phyloP scores from a whole-genome alignment of 2,329 filamentous ascomycete species.

The Penicillium palitans region DNA sequence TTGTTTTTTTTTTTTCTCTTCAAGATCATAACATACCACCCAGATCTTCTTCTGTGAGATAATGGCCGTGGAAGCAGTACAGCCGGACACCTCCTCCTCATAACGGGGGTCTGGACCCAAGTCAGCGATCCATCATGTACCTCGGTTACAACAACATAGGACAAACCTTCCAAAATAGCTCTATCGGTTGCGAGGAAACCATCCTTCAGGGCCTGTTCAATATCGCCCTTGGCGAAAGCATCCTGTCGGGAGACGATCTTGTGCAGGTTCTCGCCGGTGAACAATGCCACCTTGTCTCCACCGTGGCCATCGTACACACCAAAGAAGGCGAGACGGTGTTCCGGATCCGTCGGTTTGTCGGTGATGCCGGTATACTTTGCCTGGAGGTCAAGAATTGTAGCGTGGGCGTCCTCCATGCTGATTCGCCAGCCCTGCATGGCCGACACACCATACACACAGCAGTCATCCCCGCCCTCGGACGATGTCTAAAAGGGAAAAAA shows the following conservation, averaged over 20 bases:
- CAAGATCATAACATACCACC: slow-evolving; percentile 67
- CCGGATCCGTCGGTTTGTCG: slow-evolving; percentile 62
- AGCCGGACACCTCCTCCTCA: slow-evolving; percentile 96
- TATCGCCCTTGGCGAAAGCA: slow-evolving; percentile 84
- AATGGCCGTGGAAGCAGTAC: slow-evolving; percentile 88
- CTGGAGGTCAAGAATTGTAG: slow-evolving; percentile 82
- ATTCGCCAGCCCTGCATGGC: slow-evolving; percentile 99
- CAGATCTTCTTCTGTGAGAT: slow-evolving; percentile 91
- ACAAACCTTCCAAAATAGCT: slow-evolving; percentile 88
- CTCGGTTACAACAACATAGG: background rate
- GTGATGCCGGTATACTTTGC: slow-evolving; percentile 52
- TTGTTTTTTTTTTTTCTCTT: background rate
- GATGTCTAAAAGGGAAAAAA: slow-evolving; percentile 64
- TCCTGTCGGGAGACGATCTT: slow-evolving; percentile 94
- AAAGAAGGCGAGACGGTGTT: slow-evolving; percentile 86
- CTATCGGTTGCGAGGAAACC: slow-evolving; percentile 94
- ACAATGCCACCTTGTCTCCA: slow-evolving; percentile 92
- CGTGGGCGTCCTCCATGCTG: slow-evolving; percentile 98
- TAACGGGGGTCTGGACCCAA: slow-evolving; percentile 78
- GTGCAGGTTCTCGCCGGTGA: slow-evolving; percentile 88
- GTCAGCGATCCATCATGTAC: slow-evolving; percentile 17
- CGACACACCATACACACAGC: slow-evolving; percentile 88
- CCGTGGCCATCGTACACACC: slow-evolving; percentile 98
- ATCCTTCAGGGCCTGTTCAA: slow-evolving; percentile 95
- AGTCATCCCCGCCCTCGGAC: slow-evolving; percentile 86